phyloP scores from a whole-genome alignment of 2,329 filamentous ascomycete species.

The Leptographium galeiforme region DNA sequence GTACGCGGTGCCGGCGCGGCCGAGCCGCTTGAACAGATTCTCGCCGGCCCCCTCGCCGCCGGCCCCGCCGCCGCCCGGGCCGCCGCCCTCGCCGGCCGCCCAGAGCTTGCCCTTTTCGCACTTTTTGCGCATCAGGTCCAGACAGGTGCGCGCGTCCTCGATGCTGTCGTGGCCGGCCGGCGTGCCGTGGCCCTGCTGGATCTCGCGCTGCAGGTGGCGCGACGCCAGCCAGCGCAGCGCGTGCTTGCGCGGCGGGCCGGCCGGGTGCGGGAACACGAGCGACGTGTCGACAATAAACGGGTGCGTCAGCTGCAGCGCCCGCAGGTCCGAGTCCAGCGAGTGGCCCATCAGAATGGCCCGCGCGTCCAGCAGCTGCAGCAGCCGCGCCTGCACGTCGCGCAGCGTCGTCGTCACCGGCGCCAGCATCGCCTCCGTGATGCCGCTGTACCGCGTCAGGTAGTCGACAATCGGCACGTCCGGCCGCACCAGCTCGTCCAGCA shows the following conservation, averaged over 20 bases:
- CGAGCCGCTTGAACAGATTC: slow-evolving; percentile 77
- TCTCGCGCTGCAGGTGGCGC: slow-evolving; percentile 74
- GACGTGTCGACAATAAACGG: slow-evolving; percentile 90
- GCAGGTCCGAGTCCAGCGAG: slow-evolving; percentile 71
- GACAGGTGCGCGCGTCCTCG: slow-evolving; percentile 80
- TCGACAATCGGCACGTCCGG: slow-evolving; percentile 78
- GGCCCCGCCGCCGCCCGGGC: slow-evolving; percentile 3
- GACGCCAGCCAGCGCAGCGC: slow-evolving; percentile 80
- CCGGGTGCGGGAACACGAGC: slow-evolving; percentile 78
- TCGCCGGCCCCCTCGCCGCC: slow-evolving; percentile 61
- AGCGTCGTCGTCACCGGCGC: slow-evolving; percentile 72
- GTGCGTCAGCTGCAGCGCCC: slow-evolving; percentile 72
- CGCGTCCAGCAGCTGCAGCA: slow-evolving; percentile 59
- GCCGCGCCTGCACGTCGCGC: slow-evolving; percentile 63
- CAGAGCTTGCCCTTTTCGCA: slow-evolving; percentile 83
- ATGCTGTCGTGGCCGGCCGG: slow-evolving; percentile 72
- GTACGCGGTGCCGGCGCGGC: slow-evolving; percentile 47
- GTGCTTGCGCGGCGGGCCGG: slow-evolving; percentile 79
- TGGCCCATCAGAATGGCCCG: slow-evolving; percentile 67
- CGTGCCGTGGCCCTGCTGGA: slow-evolving; percentile 62
- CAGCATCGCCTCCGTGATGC: slow-evolving; percentile 80
- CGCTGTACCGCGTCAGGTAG: slow-evolving; percentile 84
- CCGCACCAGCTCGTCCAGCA: slow-evolving; percentile 87
- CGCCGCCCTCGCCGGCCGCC: slow-evolving; percentile 40
- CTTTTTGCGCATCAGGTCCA: slow-evolving; percentile 90